Evolutionary conservation across 2,329 filamentous ascomycete genomes (phyloP).

Genomic region (Hymenoscyphus occultus): DNA sequence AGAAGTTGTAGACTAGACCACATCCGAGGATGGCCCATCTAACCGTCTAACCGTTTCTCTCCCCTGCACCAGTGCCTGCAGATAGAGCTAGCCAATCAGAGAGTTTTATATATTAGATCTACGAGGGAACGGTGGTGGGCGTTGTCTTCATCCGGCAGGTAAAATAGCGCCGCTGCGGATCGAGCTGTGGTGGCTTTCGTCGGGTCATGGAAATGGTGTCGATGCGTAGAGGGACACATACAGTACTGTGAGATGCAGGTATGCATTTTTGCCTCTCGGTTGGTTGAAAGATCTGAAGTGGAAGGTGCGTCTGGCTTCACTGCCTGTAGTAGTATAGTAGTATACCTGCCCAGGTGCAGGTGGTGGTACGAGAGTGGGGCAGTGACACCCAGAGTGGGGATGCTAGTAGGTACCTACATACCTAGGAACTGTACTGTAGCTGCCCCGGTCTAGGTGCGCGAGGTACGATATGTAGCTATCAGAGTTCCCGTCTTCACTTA

Average conservation of each 20-base stretch:
- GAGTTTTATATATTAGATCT: background rate
- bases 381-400: background rate
- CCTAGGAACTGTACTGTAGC: too few relatives aligned
- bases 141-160: slow-evolving; percentile 1
- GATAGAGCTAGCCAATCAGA: background rate
- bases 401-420: background rate
- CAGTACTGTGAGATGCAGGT: background rate
- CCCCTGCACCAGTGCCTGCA: background rate
- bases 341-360: too few relatives aligned
- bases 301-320: background rate
- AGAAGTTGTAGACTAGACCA: background rate
- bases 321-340: too few relatives aligned
- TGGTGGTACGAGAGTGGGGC: too few relatives aligned
- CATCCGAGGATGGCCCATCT: background rate
- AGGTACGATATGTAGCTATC: background rate
- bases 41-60: background rate
- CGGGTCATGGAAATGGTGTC: too few relatives aligned
- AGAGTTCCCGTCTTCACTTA: background rate
- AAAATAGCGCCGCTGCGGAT: background rate
- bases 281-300: background rate
- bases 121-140: background rate
- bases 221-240: too few relatives aligned
- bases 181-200: background rate
- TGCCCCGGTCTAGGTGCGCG: too few relatives aligned
- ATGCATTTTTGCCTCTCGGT: background rate